Evolutionary conservation across 805 yeast genomes (phyloP), one percentile per base, ranked within the genome.

Genomic region (Kazachstania africana): DNA sequence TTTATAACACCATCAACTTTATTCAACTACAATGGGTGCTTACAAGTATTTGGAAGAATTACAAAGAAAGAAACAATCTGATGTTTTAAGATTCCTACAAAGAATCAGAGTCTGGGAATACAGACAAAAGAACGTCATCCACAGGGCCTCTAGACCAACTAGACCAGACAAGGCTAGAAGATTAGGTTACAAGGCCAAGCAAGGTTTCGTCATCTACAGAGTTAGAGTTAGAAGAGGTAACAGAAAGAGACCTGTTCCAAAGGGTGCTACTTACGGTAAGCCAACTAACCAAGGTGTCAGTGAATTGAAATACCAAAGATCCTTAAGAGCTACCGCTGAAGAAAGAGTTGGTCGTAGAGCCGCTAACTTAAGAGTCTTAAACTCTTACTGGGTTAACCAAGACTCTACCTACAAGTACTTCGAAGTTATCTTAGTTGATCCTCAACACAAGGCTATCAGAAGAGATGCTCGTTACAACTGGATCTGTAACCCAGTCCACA

Each of bases 191-290:
- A 91, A 91, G 81, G 97, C 98, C 71, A 91, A 91, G 80, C 98
- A 91, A 77, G 98, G 98, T 58, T 91, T 83, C 66, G 95, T 82
- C 53, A 75, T 91, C 78, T 91, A 72, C 95, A 80, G 98, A 70
- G 72, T 88, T 69, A 84, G 98, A 72, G 97, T 91, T 60, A 84
- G 97, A 75, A 83, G 98, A 73, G 98, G 98, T 77, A 88, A 88
- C 77, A 87, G 98, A 82, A 91, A 91, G 95, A 84, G 95, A 75
- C 96, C 96, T 59, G 96, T 80, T 60, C 85, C 93, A 74, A 91
- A 91, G 91, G 98, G 98, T 83, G 97, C 96, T 62, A 91, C 97
- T 66, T 88, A 91, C 79, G 98, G 98, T 83, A 91, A 91, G 82
- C 98, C 98, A 79, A 91, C 98, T 75, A 91, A 91, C 94, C 94